phyloP scores from a whole-genome alignment of 352 stramenopile genomes.

The Pythium rishiriense region DNA sequence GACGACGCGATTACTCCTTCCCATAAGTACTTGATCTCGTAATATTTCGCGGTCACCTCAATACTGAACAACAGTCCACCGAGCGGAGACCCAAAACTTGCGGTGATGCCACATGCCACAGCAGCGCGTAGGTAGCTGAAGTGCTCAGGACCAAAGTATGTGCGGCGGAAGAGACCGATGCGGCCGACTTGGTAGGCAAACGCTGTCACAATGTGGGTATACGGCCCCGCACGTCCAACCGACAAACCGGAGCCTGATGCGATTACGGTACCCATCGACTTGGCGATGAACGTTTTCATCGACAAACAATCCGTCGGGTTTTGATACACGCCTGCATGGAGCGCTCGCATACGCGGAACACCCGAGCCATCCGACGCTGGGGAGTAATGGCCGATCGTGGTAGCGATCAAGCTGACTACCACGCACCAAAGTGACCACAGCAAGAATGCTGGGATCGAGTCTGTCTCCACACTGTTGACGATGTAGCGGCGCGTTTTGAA shows the following conservation, averaged over 20 bases:
- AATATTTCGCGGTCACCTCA: constrained; percentile 83
- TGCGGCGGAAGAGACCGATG: constrained; percentile 63
- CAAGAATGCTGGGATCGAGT: constrained; percentile 63
- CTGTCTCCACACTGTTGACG: constrained; percentile 54
- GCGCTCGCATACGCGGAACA: constrained; percentile 70
- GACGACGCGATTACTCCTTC: constrained; percentile 81
- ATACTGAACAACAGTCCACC: constrained; percentile 84
- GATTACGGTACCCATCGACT: constrained; percentile 65
- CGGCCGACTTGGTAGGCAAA: constrained; percentile 71
- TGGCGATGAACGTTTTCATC: constrained; percentile 63
- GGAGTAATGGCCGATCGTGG: constrained; percentile 61
- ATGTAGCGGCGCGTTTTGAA: constrained; percentile 58
- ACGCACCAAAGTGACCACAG: constrained; percentile 72
- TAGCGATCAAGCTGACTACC: constrained; percentile 48
- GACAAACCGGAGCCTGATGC: constrained; percentile 67
- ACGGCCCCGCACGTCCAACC: constrained; percentile 65
- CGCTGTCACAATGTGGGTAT: constrained; percentile 76
- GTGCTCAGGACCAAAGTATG: constrained; percentile 69
- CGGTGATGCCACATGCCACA: constrained; percentile 75
- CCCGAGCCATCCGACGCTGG: constrained; percentile 72
- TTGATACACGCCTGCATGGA: constrained; percentile 76
- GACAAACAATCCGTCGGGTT: constrained; percentile 68
- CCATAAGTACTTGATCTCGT: constrained; percentile 86
- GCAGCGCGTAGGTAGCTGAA: constrained; percentile 67
- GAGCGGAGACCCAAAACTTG: constrained; percentile 77